Evolutionary conservation across 2,329 filamentous ascomycete species (phyloP), one percentile per base, ranked within the genome.

Genomic region (Fusarium aywerte): DNA sequence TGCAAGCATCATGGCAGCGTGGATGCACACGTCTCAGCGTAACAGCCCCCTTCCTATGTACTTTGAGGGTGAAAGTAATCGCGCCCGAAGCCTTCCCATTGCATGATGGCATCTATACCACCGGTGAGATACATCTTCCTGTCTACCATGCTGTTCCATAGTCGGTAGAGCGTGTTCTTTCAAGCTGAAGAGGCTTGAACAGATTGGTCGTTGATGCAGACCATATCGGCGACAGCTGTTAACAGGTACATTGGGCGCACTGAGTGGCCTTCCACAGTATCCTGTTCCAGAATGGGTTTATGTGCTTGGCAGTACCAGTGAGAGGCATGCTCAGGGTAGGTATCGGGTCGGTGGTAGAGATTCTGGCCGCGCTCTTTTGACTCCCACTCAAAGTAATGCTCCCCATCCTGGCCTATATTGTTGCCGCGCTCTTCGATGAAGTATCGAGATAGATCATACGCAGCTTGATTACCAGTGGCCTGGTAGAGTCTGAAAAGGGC

Each of bases 51-150:
- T 42, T 68, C 51, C 16, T 62, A 47, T 1, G 60, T 58, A 6
- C 47, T 43, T 13, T 68, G 48, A 3, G 56, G 58, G 2, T 64
- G 61, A n/a, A 72, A 72, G 23, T 72, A 60, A 12, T 67, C 58
- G 13, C 65, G 58, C 0, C 65, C 58, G 13, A 72, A 69, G 0
- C 69, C 69, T 32, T 72, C 69, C 67, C 61, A 70, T 9, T 85
- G 78, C 3, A 81, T 67, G 10, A 73, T 66, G 2, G 80, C 83
- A 1, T 87, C 87, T 48, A 89, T 84, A 1, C 86, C 87, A 2
- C 87, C 87, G 0, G 87, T 90, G 16, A 88, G 71, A 58, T 87
- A 90, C 83, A 89, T 87, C 71, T 89, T 89, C 56, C 81, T 81
- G 38, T 85, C 78, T 0, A 87, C 81, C 85, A 89, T 89, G 64